Conservation (phyloP, 257 asterid species). For the Orobanche coerulescens region DNA sequence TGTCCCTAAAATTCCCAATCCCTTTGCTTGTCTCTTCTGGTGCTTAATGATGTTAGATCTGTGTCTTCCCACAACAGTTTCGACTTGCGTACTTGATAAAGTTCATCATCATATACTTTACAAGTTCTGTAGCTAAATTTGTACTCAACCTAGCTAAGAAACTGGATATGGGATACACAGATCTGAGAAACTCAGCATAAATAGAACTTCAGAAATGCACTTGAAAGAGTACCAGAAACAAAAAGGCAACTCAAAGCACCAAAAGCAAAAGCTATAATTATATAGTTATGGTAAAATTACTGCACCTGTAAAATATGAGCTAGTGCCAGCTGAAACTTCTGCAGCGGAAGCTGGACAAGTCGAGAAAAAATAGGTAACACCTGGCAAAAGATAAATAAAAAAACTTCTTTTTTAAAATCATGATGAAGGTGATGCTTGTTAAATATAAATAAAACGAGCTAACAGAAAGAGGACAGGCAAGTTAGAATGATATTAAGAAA, state of each 20-base stretch:
- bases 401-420: neutral
- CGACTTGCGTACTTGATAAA: conserved; percentile 1
- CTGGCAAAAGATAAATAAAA: conserved; percentile 35
- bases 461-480: neutral
- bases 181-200: neutral
- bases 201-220: neutral
- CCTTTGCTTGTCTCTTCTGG: neutral
- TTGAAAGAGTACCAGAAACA: neutral
- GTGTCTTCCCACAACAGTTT: conserved; percentile 7
- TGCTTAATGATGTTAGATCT: neutral
- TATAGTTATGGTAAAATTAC: conserved; percentile 2
- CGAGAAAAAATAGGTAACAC: conserved; percentile 87
- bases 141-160: neutral
- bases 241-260: conserved; percentile 4
- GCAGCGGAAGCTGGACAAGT: conserved; percentile 82
- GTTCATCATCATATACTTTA: conserved; percentile 3
- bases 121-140: neutral
- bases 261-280: conserved; percentile 4
- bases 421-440: neutral
- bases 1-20: neutral
- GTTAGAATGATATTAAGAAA: neutral
- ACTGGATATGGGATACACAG: neutral
- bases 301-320: conserved; percentile 91
- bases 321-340: conserved; percentile 89
- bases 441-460: neutral